Base-by-base conservation (phyloP, 768 basidiomycete genomes). In the Amanita exitialis region DNA sequence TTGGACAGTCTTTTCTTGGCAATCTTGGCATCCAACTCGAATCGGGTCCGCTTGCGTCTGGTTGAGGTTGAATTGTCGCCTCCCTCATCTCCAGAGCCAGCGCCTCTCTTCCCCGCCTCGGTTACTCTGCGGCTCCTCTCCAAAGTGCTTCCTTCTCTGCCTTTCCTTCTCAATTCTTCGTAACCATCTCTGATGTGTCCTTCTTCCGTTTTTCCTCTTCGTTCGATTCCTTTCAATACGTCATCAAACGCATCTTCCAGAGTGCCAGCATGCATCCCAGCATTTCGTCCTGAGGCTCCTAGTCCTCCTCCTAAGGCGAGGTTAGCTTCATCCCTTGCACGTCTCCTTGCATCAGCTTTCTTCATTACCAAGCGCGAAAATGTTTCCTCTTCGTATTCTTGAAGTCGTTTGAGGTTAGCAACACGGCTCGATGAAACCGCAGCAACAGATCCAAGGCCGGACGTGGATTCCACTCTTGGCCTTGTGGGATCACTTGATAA, bases 301-400 rank as follows among this genome's bases (percentile, higher is more conserved):
- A 77, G 62, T 37, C 75, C 78, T 10, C 86, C 88, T 47, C 95
- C 95, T 10, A 97, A 70, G 15, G 90, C 90, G 54, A 97, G 68
- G 56, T 90, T 87, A 55, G 79, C 89, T 64, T 97, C 95, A 60
- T 97, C 94, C 53, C 79, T 74, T 47, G 64, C 68, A 16, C 94
- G 75, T 41, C 82, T 72, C 57, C 74, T 78, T 13, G 78, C 76
- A 41, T 95, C 92, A 60, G 81, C 83, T 74, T 97, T 97, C 63
- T 84, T 88, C 79, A 93, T 84, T 53, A 94, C 74, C 48, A 97
- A 60, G 41, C 95, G 83, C 34, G 87, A 89, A 68, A 97, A 90
- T 65, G 95, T 93, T 42, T 90, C 90, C 63, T 95, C 92, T 69
- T 98, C 95, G 64, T 90, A 98, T 54, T 90, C 83, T 46, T 78